phyloP scores from a whole-genome alignment of 352 stramenopile genomes.

The Phytopythium chamaehyphon region DNA sequence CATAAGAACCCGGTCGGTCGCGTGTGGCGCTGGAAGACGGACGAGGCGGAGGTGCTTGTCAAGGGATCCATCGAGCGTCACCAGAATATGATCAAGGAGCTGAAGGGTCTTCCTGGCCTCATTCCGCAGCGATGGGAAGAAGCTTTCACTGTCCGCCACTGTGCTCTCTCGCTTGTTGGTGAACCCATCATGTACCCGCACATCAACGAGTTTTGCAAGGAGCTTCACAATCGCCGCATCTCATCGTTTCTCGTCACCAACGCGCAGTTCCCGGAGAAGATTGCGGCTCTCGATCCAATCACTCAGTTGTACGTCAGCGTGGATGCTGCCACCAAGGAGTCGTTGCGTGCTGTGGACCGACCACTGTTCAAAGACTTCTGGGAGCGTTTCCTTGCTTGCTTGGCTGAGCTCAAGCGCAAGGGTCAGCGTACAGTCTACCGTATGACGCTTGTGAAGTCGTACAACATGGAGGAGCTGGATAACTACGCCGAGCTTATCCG shows the following conservation, averaged over 20 bases:
- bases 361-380: constrained; percentile 98
- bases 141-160: constrained; percentile 95
- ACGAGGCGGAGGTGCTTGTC: constrained; percentile 95
- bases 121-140: constrained; percentile 93
- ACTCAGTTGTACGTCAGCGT: constrained; percentile 99
- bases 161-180: constrained; percentile 96
- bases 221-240: constrained; percentile 94
- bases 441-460: constrained; percentile 97
- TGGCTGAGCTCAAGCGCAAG: constrained; percentile 92
- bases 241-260: constrained; percentile 99
- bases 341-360: constrained; percentile 93
- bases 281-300: constrained; percentile 93
- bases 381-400: constrained; percentile 92
- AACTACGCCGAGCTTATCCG: constrained; percentile 94
- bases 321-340: constrained; percentile 96
- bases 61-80: constrained; percentile 89
- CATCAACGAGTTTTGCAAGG: constrained; percentile 96
- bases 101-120: constrained; percentile 94
- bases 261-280: constrained; percentile 97
- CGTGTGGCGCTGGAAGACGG: constrained; percentile 98
- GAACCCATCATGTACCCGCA: constrained; percentile 99
- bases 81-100: constrained; percentile 94
- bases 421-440: constrained; percentile 95
- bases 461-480: constrained; percentile 96
- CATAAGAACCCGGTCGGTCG: constrained; percentile 98